These are phyloP conservation scores for Salvia splendens DNA, from an alignment of 257 asterid species.

Conservation along the genomic window DNA sequence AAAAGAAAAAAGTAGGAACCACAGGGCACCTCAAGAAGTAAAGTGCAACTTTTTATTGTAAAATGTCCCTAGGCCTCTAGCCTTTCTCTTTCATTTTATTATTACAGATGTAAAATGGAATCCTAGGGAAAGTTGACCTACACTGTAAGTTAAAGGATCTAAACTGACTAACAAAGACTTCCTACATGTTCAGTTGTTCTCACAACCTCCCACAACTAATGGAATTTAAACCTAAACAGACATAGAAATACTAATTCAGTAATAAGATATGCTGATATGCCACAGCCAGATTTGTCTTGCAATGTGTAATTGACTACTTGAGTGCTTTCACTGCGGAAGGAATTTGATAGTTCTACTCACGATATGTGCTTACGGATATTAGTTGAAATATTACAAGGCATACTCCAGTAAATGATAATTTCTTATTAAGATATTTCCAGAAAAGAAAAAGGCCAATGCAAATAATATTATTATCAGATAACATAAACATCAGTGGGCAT, in stretches of 20 bases:
- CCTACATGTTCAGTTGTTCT: background rate
- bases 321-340: constrained; percentile 5
- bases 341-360: too few species aligned
- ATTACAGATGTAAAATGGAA: background rate
- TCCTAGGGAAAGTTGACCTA: background rate
- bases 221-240: background rate
- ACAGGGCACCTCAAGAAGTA: background rate
- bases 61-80: background rate
- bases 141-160: background rate
- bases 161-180: background rate
- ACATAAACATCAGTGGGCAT: constrained; percentile 10
- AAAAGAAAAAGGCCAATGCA: background rate
- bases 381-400: constrained; percentile 6
- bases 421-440: constrained; percentile 26
- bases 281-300: background rate
- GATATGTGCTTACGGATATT: background rate
- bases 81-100: background rate
- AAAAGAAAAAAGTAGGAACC: background rate
- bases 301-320: background rate
- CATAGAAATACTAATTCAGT: background rate
- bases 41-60: background rate
- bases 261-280: background rate
- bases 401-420: background rate
- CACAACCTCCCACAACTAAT: constrained; percentile 5
- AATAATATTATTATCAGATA: background rate